Percentiles rank a stretch among this genome's conserved stretches.
phyloP scores from a whole-genome alignment of 306 rosid genomes.

The Glycine tomentella region DNA sequence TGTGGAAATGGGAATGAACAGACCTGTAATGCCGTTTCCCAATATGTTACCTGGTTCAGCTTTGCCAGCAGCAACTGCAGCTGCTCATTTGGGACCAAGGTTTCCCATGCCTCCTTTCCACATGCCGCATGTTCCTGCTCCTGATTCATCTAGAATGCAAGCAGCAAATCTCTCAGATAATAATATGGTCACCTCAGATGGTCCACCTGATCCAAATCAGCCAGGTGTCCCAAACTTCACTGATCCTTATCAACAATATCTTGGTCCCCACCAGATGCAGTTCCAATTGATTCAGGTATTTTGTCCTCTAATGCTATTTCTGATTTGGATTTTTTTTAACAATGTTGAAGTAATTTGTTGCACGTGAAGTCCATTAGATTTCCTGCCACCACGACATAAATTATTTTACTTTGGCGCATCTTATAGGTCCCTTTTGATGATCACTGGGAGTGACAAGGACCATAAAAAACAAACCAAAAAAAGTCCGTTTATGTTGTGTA shows the following conservation, averaged over 20 bases:
- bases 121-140: too few species aligned
- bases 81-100: neutral
- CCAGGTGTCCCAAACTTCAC: constrained; percentile 60
- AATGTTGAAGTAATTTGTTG: neutral
- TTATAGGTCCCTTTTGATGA: too few species aligned
- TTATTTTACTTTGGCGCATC: neutral
- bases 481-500: neutral
- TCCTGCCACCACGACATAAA: constrained; percentile 6
- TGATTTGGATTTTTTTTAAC: neutral
- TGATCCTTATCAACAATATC: constrained; percentile 77
- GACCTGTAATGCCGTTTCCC: constrained; percentile 78
- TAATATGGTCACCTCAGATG: too few species aligned
- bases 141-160: too few species aligned
- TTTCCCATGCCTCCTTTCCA: too few species aligned
- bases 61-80: constrained; percentile 60
- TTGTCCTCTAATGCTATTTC: constrained; percentile 34
- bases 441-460: too few species aligned
- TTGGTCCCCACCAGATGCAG: constrained; percentile 75
- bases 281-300: constrained; percentile 67
- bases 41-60: constrained; percentile 70
- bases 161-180: too few species aligned
- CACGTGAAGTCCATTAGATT: constrained; percentile 17
- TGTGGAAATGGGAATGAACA: constrained; percentile 79
- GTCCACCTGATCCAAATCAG: constrained; percentile 60
- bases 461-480: constrained; percentile 16